A percentile compares a stretch with the other conserved stretches of the same genome.
phyloP scores from a whole-genome alignment of 2,329 filamentous ascomycete genomes.

The Aspergillus arachidicola region DNA sequence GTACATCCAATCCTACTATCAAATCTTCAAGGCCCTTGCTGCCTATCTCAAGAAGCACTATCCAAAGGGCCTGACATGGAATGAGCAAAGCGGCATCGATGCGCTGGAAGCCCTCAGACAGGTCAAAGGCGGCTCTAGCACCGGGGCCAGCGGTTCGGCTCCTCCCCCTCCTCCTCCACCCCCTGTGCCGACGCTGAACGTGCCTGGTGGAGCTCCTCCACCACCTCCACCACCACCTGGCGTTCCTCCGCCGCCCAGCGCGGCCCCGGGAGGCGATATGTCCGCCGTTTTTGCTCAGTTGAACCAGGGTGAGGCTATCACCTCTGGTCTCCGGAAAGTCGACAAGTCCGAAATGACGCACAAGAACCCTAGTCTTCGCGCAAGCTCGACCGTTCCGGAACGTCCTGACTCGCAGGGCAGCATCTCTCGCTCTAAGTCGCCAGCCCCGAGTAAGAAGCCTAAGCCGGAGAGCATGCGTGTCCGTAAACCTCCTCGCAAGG shows the following conservation, averaged over 20 bases:
- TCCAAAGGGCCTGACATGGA: slow-evolving; percentile 58
- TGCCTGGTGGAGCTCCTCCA: slow-evolving; percentile 62
- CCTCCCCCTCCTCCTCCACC: slow-evolving; percentile 56
- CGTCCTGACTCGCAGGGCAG: slow-evolving; percentile 57
- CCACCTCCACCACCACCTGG: slow-evolving; percentile 68
- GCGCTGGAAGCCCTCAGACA: slow-evolving; percentile 70
- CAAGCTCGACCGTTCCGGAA: slow-evolving; percentile 68
- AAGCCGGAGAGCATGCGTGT: slow-evolving; percentile 83
- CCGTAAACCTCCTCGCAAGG: slow-evolving; percentile 79
- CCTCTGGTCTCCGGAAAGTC: slow-evolving; percentile 86
- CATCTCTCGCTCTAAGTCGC: slow-evolving; percentile 72
- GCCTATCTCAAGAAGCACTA: slow-evolving; percentile 39
- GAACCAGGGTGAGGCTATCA: slow-evolving; percentile 87
- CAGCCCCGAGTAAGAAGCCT: slow-evolving; percentile 82
- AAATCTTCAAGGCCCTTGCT: slow-evolving; percentile 79
- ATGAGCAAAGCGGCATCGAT: slow-evolving; percentile 71
- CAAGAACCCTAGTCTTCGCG: slow-evolving; percentile 88
- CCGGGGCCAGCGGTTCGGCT: slow-evolving; percentile 38
- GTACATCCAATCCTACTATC: slow-evolving; percentile 92
- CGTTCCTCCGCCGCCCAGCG: slow-evolving; percentile 58
- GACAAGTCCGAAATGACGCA: slow-evolving; percentile 97
- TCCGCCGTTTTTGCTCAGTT: slow-evolving; percentile 88
- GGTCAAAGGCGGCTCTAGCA: slow-evolving; percentile 44
- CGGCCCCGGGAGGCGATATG: slow-evolving; percentile 61
- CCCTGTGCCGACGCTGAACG: slow-evolving; percentile 47